These are phyloP conservation scores for Cardiospermum halicacabum DNA, from an alignment of 345 rosid genomes.

Conservation along the genomic window DNA sequence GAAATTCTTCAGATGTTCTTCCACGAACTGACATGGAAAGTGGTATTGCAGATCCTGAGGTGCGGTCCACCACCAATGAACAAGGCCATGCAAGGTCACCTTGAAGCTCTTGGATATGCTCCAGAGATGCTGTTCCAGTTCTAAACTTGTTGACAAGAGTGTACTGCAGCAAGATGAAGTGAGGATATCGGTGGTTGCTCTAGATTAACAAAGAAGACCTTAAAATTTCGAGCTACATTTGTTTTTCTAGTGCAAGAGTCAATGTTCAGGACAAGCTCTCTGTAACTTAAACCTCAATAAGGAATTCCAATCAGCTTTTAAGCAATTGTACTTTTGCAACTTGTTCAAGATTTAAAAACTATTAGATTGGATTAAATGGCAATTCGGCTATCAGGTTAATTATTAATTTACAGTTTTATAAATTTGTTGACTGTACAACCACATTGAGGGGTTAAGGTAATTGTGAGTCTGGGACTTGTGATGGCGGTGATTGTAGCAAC, in stretches of 20 bases:
- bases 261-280: neutral
- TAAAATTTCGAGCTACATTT: neutral
- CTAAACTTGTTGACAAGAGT: constrained; percentile 32
- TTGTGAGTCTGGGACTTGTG: no score
- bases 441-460: no score
- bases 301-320: neutral
- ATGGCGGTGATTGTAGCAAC: no score
- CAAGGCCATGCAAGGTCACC: constrained; percentile 91
- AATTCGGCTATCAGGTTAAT: no score
- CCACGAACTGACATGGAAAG: constrained; percentile 1
- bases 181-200: constrained; percentile 16
- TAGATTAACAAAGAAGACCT: neutral
- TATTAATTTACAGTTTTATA: no score
- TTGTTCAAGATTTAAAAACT: neutral
- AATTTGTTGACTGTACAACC: no score
- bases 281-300: neutral
- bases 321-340: neutral
- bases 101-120: constrained; percentile 70
- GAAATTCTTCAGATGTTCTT: neutral
- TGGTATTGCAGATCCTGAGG: constrained; percentile 60
- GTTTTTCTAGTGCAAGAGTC: neutral
- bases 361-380: neutral
- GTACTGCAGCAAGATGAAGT: constrained; percentile 7
- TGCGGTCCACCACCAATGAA: constrained; percentile 99
- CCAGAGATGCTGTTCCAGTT: constrained; percentile 96